These are phyloP conservation scores for Bruguiera hainesii DNA, from an alignment of 441 rosid genomes.

Conservation along the genomic window DNA sequence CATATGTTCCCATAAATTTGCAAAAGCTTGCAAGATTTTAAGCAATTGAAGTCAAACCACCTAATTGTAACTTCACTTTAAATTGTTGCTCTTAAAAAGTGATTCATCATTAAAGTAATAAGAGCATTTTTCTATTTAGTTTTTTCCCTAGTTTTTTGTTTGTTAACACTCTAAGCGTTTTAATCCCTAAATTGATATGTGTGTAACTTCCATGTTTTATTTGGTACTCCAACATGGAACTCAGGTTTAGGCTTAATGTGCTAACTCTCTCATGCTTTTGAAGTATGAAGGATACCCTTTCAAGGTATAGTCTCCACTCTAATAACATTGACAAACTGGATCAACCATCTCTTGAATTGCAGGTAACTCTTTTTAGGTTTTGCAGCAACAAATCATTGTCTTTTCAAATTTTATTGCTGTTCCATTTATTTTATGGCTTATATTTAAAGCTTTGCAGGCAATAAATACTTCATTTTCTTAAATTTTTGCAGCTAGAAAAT, in stretches of 20 bases:
- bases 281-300: constrained; percentile 46
- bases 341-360: constrained; percentile 52
- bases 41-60: too few species aligned
- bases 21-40: too few species aligned
- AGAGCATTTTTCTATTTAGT: too few species aligned
- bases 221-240: too few species aligned
- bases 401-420: not conserved
- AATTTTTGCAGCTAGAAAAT: constrained; percentile 38
- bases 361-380: constrained; percentile 28
- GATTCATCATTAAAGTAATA: too few species aligned
- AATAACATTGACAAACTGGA: constrained; percentile 37
- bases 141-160: too few species aligned
- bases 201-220: too few species aligned
- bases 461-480: not conserved
- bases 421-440: not conserved
- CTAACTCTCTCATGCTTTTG: not conserved
- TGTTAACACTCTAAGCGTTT: too few species aligned
- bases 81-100: too few species aligned
- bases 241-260: not conserved
- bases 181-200: too few species aligned
- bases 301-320: constrained; percentile 47
- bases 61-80: too few species aligned
- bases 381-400: not conserved
- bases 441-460: not conserved
- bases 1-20: too few species aligned